Percentiles rank a stretch among this genome's conserved stretches.
These are phyloP conservation scores for Xylariomycetidae sp. DNA, from an alignment of 2,329 filamentous ascomycete species.

Conservation along the genomic window DNA sequence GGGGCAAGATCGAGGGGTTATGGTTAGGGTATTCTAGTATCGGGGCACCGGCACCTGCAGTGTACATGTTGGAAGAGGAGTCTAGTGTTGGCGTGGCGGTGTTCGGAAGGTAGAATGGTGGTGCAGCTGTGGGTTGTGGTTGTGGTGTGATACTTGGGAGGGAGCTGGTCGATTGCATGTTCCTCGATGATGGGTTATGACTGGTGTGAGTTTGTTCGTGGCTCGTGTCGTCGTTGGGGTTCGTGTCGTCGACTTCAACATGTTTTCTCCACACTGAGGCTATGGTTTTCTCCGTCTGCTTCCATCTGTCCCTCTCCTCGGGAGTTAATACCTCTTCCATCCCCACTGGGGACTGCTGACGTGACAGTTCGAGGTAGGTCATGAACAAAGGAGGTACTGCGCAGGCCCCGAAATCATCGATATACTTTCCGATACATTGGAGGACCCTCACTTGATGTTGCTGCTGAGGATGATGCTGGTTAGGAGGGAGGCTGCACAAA, in stretches of 20 bases:
- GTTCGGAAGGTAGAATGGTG: slow-evolving; percentile 2
- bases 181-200: too few species aligned
- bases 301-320: slow-evolving; percentile 11
- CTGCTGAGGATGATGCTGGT: slow-evolving; percentile 3
- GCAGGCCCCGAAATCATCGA: slow-evolving; percentile 13
- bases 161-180: background rate
- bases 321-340: slow-evolving; percentile 2
- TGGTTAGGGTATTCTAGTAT: slow-evolving; percentile 2
- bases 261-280: slow-evolving; percentile 10
- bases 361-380: slow-evolving; percentile 12
- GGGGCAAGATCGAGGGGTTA: too few species aligned
- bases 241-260: background rate
- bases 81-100: slow-evolving; percentile 1
- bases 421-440: slow-evolving; percentile 13
- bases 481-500: too few species aligned
- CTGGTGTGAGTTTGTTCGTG: background rate
- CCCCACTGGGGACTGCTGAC: slow-evolving; percentile 7
- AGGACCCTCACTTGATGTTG: slow-evolving; percentile 4
- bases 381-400: slow-evolving; percentile 13
- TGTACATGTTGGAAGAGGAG: too few species aligned
- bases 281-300: slow-evolving; percentile 7
- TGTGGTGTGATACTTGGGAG: too few species aligned
- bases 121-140: too few species aligned
- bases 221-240: background rate
- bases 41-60: too few species aligned